Conservation (phyloP, 768 basidiomycete genomes). For the Amylocystis lapponica region DNA sequence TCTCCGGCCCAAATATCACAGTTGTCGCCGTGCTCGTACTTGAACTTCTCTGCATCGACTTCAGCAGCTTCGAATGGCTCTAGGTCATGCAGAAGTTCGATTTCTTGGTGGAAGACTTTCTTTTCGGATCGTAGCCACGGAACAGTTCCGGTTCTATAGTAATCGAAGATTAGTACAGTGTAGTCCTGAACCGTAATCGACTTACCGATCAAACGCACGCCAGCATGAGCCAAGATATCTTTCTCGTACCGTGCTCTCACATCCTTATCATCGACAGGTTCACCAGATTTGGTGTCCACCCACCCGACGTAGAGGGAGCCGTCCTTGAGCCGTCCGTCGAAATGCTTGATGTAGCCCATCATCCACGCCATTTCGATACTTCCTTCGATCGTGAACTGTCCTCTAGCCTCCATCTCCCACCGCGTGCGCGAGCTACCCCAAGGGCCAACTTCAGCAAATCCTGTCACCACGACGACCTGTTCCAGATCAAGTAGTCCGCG, state of each 20-base stretch:
- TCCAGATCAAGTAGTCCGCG: constrained; percentile 91
- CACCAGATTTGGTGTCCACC: constrained; percentile 91
- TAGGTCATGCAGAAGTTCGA: constrained; percentile 93
- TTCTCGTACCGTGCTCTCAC: constrained; percentile 91
- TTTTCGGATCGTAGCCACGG: constrained; percentile 96
- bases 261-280: constrained; percentile 98
- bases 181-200: too few species aligned
- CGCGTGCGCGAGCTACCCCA: constrained; percentile 98
- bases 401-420: constrained; percentile 99
- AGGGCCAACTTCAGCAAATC: constrained; percentile 95
- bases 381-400: constrained; percentile 96
- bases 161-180: neutral
- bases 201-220: constrained; percentile 91
- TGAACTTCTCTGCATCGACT: constrained; percentile 90
- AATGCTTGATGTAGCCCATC: constrained; percentile 98
- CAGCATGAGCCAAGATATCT: constrained; percentile 85
- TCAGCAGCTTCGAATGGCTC: constrained; percentile 93
- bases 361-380: constrained; percentile 99
- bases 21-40: constrained; percentile 93
- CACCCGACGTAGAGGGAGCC: constrained; percentile 94
- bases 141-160: constrained; percentile 89
- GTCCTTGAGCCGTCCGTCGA: constrained; percentile 92
- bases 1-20: constrained; percentile 92
- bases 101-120: constrained; percentile 95
- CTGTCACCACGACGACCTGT: constrained; percentile 93